A percentile compares a stretch with the other conserved stretches of the same genome.
These are phyloP conservation scores for Tetradesmus obliquus DNA, from an alignment of 139 green algal species.

Conservation along the genomic window DNA sequence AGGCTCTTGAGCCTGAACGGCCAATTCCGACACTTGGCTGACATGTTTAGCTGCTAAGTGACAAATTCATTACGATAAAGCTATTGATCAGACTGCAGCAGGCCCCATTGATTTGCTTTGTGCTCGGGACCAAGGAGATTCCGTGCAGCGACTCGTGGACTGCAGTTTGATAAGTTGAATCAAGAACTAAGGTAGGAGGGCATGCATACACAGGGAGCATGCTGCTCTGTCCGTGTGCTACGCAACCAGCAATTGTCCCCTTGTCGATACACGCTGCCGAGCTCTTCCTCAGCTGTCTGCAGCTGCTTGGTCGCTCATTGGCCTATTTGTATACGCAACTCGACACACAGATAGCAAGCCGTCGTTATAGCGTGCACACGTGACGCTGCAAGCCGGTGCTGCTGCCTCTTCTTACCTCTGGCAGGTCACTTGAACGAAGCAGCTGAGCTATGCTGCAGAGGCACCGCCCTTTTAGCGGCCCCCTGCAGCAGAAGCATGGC, in stretches of 20 bases:
- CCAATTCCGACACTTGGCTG: too few species aligned
- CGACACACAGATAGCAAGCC: neutral
- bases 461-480: neutral
- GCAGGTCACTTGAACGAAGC: neutral
- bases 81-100: neutral
- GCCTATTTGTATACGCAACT: neutral
- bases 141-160: too few species aligned
- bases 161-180: neutral
- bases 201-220: neutral
- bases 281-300: neutral
- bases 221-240: neutral
- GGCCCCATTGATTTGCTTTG: neutral
- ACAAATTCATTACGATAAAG: neutral
- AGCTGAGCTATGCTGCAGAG: constrained; percentile 9
- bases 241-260: neutral
- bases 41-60: too few species aligned
- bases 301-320: neutral
- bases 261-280: neutral
- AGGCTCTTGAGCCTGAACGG: neutral
- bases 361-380: neutral
- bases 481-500: neutral
- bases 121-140: neutral
- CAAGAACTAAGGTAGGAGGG: neutral
- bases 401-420: neutral
- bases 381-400: neutral